Base-by-base conservation (phyloP, 2,329 filamentous ascomycete genomes). In the Claviceps pazoutovae region DNA sequence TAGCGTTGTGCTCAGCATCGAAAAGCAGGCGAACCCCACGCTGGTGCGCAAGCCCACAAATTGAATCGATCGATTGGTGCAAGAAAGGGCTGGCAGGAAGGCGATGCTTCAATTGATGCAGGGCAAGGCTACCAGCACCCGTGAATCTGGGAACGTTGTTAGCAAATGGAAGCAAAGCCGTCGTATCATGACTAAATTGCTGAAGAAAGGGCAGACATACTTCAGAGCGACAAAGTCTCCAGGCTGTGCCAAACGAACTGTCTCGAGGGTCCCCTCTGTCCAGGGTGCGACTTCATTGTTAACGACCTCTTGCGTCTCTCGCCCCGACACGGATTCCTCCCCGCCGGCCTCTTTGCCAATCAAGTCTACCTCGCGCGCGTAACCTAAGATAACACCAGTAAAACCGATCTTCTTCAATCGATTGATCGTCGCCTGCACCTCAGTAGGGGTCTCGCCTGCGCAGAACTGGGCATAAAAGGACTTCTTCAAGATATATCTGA, bases 401-500 rank as follows among this genome's bases (percentile, higher is more conserved):
- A 88, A 95, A 1, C 90, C 90, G 45, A 91, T 80, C 36, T 72
- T 66, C 65, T 88, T 86, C 9, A 95, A 73, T 2, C 74, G 71
- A 1, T 74, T 63, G 34, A 88, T 78, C 0, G 84, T 89, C 34
- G 64, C 68, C 43, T 73, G 71, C 2, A 94, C 84, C 66, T 95
- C 86, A 1, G 65, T 60, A 0, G 76, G 73, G 48, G 79, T 84
- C 67, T 89, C 85, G 30, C 90, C 90, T 0, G 87, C 88, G 66
- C 90, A 96, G 67, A 95, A 96, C 61, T 96, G 90, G 23, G 82
- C 81, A 65, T 95, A 95, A 60, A 95, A 89, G 0, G 88, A 94
- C 62, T 82, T 79, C 64, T 89, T 88, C 48, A 95, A 72, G 43
- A 89, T 63, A 54, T 73, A 78, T 44, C 81, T 77, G 16, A 95